Evolutionary conservation across 192 early-diverging fungal species (phyloP).

Genomic region (Linnemannia exigua): DNA sequence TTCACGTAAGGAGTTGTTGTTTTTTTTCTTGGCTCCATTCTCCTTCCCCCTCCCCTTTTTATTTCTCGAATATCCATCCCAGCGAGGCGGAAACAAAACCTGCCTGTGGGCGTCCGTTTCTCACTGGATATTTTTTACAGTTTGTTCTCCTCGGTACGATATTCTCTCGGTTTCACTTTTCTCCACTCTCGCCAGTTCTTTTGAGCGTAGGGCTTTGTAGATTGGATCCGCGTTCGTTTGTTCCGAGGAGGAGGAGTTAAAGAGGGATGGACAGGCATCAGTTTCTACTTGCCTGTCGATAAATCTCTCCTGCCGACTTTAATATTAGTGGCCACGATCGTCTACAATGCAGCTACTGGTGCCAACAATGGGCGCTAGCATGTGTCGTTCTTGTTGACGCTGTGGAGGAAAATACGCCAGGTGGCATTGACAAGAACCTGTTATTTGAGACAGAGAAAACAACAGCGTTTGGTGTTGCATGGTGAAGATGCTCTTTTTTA

Average conservation of each 20-base stretch:
- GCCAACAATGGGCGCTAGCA: neutral
- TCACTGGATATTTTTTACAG: neutral
- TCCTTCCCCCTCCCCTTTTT: neutral
- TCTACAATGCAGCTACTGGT: neutral
- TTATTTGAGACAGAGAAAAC: neutral
- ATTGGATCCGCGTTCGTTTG: neutral
- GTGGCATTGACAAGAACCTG: neutral
- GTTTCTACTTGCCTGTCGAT: too few species aligned
- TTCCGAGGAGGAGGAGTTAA: neutral
- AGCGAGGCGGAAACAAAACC: neutral
- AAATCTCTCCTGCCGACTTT: neutral
- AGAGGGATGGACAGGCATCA: too few species aligned
- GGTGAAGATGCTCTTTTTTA: conserved; percentile 17
- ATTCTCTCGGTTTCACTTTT: neutral
- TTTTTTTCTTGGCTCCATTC: neutral
- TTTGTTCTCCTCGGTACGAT: neutral
- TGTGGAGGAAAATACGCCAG: neutral
- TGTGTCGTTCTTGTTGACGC: neutral
- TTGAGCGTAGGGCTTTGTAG: neutral
- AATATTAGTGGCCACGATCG: neutral
- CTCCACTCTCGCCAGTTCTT: neutral
- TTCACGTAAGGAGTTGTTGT: conserved; percentile 8
- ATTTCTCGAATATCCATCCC: neutral
- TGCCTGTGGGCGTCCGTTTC: neutral
- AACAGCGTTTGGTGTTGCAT: too few species aligned